Evolutionary conservation across 116 monocot species (phyloP), one percentile per base, ranked within the genome.

Genomic region (Posidonia oceanica): DNA sequence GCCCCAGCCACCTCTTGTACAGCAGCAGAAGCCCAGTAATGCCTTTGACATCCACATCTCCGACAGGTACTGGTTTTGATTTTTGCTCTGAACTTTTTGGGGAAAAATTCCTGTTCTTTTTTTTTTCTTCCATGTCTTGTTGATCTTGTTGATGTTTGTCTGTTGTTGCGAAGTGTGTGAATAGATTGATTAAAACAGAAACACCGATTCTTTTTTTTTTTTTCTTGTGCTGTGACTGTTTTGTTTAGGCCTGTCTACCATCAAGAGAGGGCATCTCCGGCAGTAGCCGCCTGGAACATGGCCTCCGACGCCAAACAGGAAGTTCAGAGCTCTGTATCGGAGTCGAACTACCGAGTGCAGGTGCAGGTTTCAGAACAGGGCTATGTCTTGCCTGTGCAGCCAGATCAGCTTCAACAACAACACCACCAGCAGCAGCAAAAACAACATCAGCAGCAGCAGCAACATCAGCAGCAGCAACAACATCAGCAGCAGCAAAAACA

Each of bases 301-400:
- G 52, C 72, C 17, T 4, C 83, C 7, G 82, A 85, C 62, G 66
- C 54, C 12, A 80, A 75, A 55, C 80, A 80, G 41, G 85, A 85
- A 55, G 54, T 53, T 40, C 55, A 48, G 16, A 51, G 3, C 14
- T 63, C 64, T 8, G 16, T 38, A 61, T 67, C 64, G 8, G 74
- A 76, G 17, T 59, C 75, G 64, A 54, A 69, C 22, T 75, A 69
- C 37, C 61, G 52, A 61, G 44, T 52, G 71, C 72, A 74, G 0
- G 12, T 75, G 56, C 84, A 76, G 52, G 76, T 73, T 8, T 54
- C 84, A 2, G 85, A 83, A 8, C 62, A 83, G 16, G 65, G 73
- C 18, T 87, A 87, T 53, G 54, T 79, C 4, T 68, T 79, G 41
- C 75, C 79, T 1, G 62, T 86, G 54, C 78, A 67, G 40, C 42